Conservation (phyloP, 2,329 filamentous ascomycete genomes). For the Neonectria faginata region DNA sequence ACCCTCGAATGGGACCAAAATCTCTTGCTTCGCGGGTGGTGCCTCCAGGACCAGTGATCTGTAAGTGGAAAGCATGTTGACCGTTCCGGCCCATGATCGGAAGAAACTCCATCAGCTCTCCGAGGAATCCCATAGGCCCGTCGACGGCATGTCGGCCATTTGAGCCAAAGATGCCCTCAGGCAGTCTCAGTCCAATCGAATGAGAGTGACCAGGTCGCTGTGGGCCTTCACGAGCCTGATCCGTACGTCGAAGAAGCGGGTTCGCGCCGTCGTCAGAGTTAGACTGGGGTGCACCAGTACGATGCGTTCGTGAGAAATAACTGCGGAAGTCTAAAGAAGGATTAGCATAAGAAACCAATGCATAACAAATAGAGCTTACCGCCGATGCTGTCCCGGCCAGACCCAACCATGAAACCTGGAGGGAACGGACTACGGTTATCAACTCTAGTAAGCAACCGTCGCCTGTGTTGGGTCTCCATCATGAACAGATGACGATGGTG, state of each 20-base stretch:
- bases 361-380: conserved; percentile 54
- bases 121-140: conserved; percentile 66
- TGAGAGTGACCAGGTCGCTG: conserved; percentile 63
- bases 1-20: conserved; percentile 54
- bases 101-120: conserved; percentile 67
- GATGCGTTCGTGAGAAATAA: conserved; percentile 64
- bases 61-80: conserved; percentile 69
- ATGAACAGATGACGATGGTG: conserved; percentile 59
- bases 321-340: conserved; percentile 59
- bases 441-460: conserved; percentile 50
- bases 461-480: conserved; percentile 63
- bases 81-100: conserved; percentile 60
- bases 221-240: conserved; percentile 57
- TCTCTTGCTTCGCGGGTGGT: conserved; percentile 65
- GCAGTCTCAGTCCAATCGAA: conserved; percentile 65
- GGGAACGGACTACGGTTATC: conserved; percentile 71
- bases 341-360: conserved; percentile 22
- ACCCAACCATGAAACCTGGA: conserved; percentile 63
- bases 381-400: conserved; percentile 65
- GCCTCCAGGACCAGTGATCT: conserved; percentile 64
- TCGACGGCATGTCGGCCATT: conserved; percentile 54
- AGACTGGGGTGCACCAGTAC: conserved; percentile 64
- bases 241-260: conserved; percentile 79
- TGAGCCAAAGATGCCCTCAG: conserved; percentile 58
- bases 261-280: conserved; percentile 85